Evolutionary conservation across 148 eudicot genomes (phyloP).

Genomic region (Rhododendron ovatum): DNA sequence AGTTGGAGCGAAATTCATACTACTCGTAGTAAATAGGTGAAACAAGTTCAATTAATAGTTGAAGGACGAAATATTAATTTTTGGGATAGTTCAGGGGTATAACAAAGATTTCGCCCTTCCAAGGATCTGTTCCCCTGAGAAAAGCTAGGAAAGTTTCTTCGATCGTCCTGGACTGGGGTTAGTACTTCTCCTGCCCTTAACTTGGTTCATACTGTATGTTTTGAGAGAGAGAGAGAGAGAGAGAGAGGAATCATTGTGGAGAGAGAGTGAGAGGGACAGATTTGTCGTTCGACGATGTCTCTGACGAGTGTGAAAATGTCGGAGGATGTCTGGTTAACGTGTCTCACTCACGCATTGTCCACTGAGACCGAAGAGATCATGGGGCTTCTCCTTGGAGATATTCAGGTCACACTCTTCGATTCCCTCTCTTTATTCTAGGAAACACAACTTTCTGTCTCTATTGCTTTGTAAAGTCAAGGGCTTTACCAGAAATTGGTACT

Average conservation of each 20-base stretch:
- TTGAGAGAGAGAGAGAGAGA: background rate
- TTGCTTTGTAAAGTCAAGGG: background rate
- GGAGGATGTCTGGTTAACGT: conserved; percentile 92
- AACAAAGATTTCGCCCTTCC: background rate
- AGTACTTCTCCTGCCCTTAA: background rate
- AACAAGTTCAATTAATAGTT: background rate
- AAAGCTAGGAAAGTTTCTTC: background rate
- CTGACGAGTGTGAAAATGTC: conserved; percentile 79
- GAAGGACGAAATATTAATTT: background rate
- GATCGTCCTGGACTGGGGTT: background rate
- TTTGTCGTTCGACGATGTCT: conserved; percentile 40
- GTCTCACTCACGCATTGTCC: conserved; percentile 87
- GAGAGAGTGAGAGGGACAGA: conserved; percentile 4
- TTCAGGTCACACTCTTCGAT: conserved; percentile 47
- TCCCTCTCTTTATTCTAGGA: background rate
- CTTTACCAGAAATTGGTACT: background rate
- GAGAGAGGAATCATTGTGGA: background rate
- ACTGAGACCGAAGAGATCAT: conserved; percentile 98
- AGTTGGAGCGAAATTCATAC: background rate
- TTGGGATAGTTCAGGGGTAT: background rate
- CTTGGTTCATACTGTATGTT: no score
- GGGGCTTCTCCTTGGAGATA: conserved; percentile 98
- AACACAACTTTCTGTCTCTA: background rate
- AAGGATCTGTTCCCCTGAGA: background rate
- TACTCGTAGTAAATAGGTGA: background rate